Percentiles rank a stretch among this genome's conserved stretches.
Evolutionary conservation across 202 grass and related monocot species (phyloP).

Genomic region (Panicum hallii): DNA sequence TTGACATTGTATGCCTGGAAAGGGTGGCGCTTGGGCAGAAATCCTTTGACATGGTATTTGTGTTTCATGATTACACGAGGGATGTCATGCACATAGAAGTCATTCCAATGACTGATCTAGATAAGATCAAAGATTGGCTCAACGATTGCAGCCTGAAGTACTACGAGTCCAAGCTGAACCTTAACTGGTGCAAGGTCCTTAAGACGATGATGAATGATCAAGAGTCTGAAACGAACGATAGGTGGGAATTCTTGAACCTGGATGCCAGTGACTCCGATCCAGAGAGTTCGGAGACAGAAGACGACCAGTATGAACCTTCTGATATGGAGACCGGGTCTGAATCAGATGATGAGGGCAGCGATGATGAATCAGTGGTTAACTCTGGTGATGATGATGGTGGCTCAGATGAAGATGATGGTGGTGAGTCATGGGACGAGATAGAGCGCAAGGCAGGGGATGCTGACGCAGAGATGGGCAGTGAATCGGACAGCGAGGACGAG

Average conservation of each 20-base stretch:
- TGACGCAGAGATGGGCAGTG: slow-evolving; percentile 58
- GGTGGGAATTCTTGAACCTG: slow-evolving; percentile 86
- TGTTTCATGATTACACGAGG: slow-evolving; percentile 81
- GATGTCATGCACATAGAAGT: slow-evolving; percentile 78
- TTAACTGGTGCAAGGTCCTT: slow-evolving; percentile 78
- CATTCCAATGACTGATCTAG: slow-evolving; percentile 63
- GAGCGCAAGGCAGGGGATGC: slow-evolving; percentile 74
- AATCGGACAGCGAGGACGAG: slow-evolving; percentile 75
- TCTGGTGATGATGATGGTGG: slow-evolving; percentile 60
- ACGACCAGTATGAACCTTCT: slow-evolving; percentile 79
- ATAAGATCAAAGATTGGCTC: slow-evolving; percentile 86
- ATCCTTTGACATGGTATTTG: slow-evolving; percentile 84
- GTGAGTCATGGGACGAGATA: slow-evolving; percentile 84
- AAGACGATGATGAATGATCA: slow-evolving; percentile 80
- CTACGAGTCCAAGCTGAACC: slow-evolving; percentile 73
- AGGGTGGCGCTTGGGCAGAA: slow-evolving; percentile 71
- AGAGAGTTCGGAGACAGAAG: slow-evolving; percentile 52
- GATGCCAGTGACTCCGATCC: slow-evolving; percentile 75
- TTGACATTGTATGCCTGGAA: slow-evolving; percentile 87
- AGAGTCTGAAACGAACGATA: slow-evolving; percentile 57
- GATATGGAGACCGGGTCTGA: slow-evolving; percentile 65
- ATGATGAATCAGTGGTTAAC: slow-evolving; percentile 57
- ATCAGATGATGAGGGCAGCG: slow-evolving; percentile 55
- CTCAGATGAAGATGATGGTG: slow-evolving; percentile 59
- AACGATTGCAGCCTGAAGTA: slow-evolving; percentile 69